These are phyloP conservation scores for Porpolomopsis calyptriformis DNA, from an alignment of 768 basidiomycete species.

Conservation along the genomic window DNA sequence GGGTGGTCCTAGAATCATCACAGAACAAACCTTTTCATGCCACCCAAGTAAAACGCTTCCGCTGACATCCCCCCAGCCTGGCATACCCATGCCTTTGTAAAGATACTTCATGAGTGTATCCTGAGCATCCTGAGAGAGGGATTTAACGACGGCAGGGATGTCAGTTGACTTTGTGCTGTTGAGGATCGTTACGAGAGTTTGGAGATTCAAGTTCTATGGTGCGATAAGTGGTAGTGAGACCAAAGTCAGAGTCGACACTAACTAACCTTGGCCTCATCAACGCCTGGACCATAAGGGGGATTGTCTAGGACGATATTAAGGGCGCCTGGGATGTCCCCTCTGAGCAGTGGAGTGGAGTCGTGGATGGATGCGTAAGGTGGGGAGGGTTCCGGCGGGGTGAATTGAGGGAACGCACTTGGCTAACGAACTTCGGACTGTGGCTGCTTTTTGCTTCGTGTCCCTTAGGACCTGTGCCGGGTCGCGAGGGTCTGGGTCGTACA, in stretches of 20 bases:
- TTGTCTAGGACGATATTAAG: conserved; percentile 60
- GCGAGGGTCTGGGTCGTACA: conserved; percentile 80
- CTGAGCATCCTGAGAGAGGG: conserved; percentile 62
- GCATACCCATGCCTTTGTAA: conserved; percentile 89
- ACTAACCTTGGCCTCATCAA: conserved; percentile 82
- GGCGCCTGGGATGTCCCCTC: conserved; percentile 70
- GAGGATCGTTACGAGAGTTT: conserved; percentile 75
- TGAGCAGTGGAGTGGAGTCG: conserved; percentile 22
- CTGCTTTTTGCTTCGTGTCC: conserved; percentile 68
- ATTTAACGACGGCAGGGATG: conserved; percentile 64
- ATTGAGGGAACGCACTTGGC: conserved; percentile 48
- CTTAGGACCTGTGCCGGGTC: conserved; percentile 60
- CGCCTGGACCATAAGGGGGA: conserved; percentile 80
- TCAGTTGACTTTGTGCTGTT: conserved; percentile 91
- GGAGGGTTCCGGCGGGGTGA: too few relatives aligned
- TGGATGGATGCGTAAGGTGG: too few relatives aligned
- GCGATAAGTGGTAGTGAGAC: background rate
- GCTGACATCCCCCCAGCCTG: conserved; percentile 49
- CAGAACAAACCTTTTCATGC: conserved; percentile 82
- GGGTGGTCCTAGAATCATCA: background rate
- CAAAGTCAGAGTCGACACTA: background rate
- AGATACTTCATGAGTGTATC: conserved; percentile 96
- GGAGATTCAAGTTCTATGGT: conserved; percentile 62
- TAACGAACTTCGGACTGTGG: conserved; percentile 59
- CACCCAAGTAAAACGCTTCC: conserved; percentile 65